Evolutionary conservation across 148 eudicot species (phyloP), one percentile per base, ranked within the genome.

Genomic region (Nyssa sinensis): DNA sequence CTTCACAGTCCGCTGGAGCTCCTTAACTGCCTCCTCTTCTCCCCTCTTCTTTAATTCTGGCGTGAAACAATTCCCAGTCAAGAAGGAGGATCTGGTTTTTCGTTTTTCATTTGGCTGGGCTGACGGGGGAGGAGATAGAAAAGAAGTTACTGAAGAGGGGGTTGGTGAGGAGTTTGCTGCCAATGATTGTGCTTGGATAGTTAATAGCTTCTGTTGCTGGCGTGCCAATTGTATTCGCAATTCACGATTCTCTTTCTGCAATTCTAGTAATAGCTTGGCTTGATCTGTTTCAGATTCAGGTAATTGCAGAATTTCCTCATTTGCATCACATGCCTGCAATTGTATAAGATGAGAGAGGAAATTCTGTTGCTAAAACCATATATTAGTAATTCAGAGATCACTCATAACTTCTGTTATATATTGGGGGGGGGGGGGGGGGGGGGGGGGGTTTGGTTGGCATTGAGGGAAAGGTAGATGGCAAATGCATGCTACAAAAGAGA

Each of bases 161-260:
- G 83, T 69, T 65, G 92, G 92, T 62, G 96, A 84, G 71, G 89
- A 39, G 70, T 90, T 80, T 82, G 89, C 86, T 29, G 88, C 89
- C 64, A 89, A 78, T n/a, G 90, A 79, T 66, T 93, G 92, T 63
- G 96, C 89, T 86, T 89, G 87, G 60, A 91, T 49, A 27, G 81
- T 81, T 31, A 93, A 29, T 44, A 91, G 83, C 86, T 91, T 91
- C 65, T 93, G 98, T 65, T 91, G 96, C 75, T 93, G 96, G 64
- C 81, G 83, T 71, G 92, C 98, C 78, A 89, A 76, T 75, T 88
- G 92, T 30, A 81, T 82, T 75, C 93, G 61, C 61, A 93, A 80
- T 60, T 89, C 96, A 3, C 93, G 84, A 71, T 90, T 93, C 72
- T 93, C 93, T 76, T 89, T 89, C 79, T 93, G 96, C 64, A 93